These are phyloP conservation scores for Macrophomina tecta DNA, from an alignment of 2,329 filamentous ascomycete species.

Conservation along the genomic window DNA sequence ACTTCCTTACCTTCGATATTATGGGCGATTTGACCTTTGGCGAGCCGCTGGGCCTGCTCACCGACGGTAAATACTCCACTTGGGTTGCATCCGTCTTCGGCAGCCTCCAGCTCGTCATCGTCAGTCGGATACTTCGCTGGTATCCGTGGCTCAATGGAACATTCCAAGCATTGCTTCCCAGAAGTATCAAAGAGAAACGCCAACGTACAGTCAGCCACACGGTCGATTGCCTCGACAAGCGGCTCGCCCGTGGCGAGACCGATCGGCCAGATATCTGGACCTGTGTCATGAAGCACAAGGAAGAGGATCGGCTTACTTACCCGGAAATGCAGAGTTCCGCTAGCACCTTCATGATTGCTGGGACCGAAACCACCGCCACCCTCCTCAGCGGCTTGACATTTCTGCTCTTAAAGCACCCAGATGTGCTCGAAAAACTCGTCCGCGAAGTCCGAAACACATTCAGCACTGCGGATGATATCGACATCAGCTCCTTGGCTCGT, in stretches of 20 bases:
- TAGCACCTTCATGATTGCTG: conserved; percentile 6
- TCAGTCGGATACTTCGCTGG: conserved; percentile 6
- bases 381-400: conserved; percentile 35
- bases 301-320: neutral
- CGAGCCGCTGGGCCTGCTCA: conserved; percentile 33
- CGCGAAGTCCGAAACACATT: conserved; percentile 40
- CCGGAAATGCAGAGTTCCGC: conserved; percentile 12
- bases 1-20: conserved; percentile 35
- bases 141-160: neutral
- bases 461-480: conserved; percentile 41
- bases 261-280: conserved; percentile 7
- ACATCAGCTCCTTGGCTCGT: conserved; percentile 35
- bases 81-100: conserved; percentile 42
- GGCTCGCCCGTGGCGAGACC: neutral
- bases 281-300: conserved; percentile 1
- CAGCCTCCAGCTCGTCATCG: conserved; percentile 26
- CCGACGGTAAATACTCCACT: conserved; percentile 29
- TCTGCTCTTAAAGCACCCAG: conserved; percentile 38
- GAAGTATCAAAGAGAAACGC: neutral
- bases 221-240: neutral
- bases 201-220: neutral
- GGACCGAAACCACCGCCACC: conserved; percentile 10
- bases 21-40: conserved; percentile 37
- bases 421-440: conserved; percentile 36
- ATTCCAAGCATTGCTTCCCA: neutral